These are phyloP conservation scores for Fusarium redolens DNA, from an alignment of 2,329 filamentous ascomycete genomes.

Conservation along the genomic window DNA sequence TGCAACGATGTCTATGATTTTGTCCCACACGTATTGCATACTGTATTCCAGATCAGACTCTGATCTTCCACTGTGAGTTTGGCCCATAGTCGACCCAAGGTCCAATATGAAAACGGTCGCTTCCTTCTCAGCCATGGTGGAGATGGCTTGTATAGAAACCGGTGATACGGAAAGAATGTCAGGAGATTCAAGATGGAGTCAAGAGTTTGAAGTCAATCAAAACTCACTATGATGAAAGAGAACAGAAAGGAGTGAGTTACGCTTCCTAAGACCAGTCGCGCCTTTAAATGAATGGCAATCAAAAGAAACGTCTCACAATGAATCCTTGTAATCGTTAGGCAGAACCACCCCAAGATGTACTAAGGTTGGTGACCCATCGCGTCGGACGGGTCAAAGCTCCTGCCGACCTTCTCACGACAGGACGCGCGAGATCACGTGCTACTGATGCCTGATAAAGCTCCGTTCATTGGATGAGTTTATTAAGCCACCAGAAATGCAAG, in stretches of 20 bases:
- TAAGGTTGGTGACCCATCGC: slow-evolving; percentile 1
- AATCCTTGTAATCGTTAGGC: slow-evolving; percentile 43
- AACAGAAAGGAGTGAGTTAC: not conserved
- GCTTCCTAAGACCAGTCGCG: not conserved
- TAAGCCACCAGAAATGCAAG: not conserved
- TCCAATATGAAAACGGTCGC: slow-evolving; percentile 93
- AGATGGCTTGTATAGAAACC: not conserved
- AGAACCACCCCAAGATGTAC: slow-evolving; percentile 23
- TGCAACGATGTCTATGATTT: slow-evolving; percentile 76
- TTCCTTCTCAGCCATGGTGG: slow-evolving; percentile 89
- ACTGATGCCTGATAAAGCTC: not conserved
- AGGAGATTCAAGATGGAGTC: not conserved
- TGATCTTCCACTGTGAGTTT: slow-evolving; percentile 74
- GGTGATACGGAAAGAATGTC: not conserved
- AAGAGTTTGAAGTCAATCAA: not conserved
- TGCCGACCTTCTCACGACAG: not conserved
- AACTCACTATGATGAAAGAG: not conserved
- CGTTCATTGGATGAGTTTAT: not conserved
- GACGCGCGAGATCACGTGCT: not conserved
- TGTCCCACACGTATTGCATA: slow-evolving; percentile 96
- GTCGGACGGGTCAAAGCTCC: not conserved
- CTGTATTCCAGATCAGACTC: slow-evolving; percentile 89
- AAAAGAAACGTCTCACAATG: slow-evolving; percentile 27
- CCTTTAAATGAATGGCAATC: slow-evolving; percentile 26
- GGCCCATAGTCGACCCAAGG: slow-evolving; percentile 85